Base-by-base conservation (phyloP, 257 asterid species). In the Mentha longifolia region DNA sequence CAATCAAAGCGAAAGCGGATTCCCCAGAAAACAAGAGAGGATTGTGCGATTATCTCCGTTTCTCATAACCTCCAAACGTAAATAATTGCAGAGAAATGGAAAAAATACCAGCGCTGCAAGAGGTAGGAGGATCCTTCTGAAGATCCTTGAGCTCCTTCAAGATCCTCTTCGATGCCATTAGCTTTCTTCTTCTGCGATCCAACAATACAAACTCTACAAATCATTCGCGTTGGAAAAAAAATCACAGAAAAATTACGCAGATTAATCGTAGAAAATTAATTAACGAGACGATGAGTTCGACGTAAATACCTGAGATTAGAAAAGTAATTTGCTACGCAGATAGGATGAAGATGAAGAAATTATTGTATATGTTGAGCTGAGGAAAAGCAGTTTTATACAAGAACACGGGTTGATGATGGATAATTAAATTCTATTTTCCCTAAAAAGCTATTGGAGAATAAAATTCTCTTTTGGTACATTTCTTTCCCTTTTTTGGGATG, bases 111-210 rank as follows among this genome's bases (percentile, higher is more conserved):
- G 83, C 85, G 76, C 83, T 81, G 81, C 82, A 77, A 68, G 81
- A 74, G 72, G 85, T 76, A 58, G 83, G 83, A 71, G 85, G 85
- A 72, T 81, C 80, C 83, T 68, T 78, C 71, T 75, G 77, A 57
- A 78, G 82, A 75, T 75, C 83, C 79, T 81, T 68, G 68, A 82
- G 81, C 70, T 82, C 81, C 81, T 76, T 82, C 79, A 79, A 78
- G 77, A 82, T 82, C 78, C 84, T 65, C 81, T 76, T 79, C 54
- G 82, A 68, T 61, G 82, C 86, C 83, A 78, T 78, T 70, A 57
- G 54, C 77, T n/a, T n/a, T n/a, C 45, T 52, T 62, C 75, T 61
- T 45, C 81, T 76, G 22, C 52, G 9, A 74, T 60, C 57, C 71
- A 67, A 30, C 73, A 17, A 51, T 50, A 65, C 17, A 69, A 51